Conservation (phyloP, 805 yeast genomes). For the Metschnikowia chrysomelidarum region DNA sequence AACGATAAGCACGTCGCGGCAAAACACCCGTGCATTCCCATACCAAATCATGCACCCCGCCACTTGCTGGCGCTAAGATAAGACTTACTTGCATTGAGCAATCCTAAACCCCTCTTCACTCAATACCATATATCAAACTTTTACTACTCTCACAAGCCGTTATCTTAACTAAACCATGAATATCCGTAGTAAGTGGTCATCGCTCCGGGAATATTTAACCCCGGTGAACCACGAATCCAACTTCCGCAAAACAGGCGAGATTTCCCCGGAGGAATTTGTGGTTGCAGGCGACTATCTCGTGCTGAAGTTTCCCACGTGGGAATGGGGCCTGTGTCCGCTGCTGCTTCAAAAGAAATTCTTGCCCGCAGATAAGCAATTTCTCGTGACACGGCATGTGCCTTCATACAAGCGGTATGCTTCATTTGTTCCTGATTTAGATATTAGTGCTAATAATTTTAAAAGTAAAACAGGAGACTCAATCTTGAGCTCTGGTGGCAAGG, state of each 20-base stretch:
- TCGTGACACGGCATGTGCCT: slow-evolving; percentile 89
- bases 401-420: slow-evolving; percentile 53
- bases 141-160: no score
- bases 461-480: no score
- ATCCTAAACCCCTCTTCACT: no score
- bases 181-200: slow-evolving; percentile 54
- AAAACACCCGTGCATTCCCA: no score
- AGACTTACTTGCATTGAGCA: no score
- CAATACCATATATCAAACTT: no score
- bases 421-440: slow-evolving; percentile 13
- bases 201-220: slow-evolving; percentile 88
- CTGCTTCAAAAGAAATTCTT: slow-evolving; percentile 57
- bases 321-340: slow-evolving; percentile 56
- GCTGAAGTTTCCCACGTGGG: slow-evolving; percentile 95
- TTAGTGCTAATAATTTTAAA: slow-evolving; percentile 18
- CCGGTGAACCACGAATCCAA: slow-evolving; percentile 88
- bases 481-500: neutral
- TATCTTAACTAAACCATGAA: no score
- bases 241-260: slow-evolving; percentile 81
- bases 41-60: no score
- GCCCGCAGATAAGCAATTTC: slow-evolving; percentile 82
- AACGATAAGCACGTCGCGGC: no score
- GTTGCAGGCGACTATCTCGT: slow-evolving; percentile 91
- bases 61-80: no score
- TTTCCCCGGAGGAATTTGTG: slow-evolving; percentile 94